Evolutionary conservation across 2,329 filamentous ascomycete genomes (phyloP), one percentile per base, ranked within the genome.

Genomic region (Sporothrix luriei): DNA sequence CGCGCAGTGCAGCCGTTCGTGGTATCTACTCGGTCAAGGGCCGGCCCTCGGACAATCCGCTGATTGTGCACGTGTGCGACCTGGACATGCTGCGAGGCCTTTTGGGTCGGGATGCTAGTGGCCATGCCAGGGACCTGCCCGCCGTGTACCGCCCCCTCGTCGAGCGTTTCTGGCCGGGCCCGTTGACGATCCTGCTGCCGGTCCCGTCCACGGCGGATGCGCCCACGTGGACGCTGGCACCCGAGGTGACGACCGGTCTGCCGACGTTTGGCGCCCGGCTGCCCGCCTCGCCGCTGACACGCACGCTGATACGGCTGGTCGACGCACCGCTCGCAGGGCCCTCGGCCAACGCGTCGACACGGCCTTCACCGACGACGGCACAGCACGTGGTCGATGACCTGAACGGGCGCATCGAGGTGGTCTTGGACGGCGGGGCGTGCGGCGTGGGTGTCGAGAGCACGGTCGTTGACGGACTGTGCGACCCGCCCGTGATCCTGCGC

Each of bases 21-120:
- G 94, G 93, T n/a, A 99, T 99, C 74, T 99, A 95, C 79, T 84
- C 87, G 26, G 93, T 92, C 67, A 99, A 99, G 81, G 91, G 93
- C 69, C 83, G 95, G 69, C 95, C 95, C 3, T 91, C 91, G 7
- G 95, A 99, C 77, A 99, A 99, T 78, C 95, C 95, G 21, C 86
- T 99, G 70, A 99, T 99, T 74, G 89, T 97, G 29, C 95, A 99
- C 78, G 84, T 98, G 68, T 89, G 90, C 75, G 95, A 95, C 68
- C 80, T 97, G 13, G 80, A 85, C 26, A 95, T 97, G 85, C 82
- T 97, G 69, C 84, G 90, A 68, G 79, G 80, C 4, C 78, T 96
- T 11, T 81, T 96, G 48, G 74, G 73, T 6, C 24, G 40, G 40
- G 48, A n/a, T 19, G 48, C 19, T 2, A 49, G 48, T 43, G 40